Base-by-base conservation (phyloP, 192 early-diverging fungal genomes). In the Spinellus fusiger region DNA sequence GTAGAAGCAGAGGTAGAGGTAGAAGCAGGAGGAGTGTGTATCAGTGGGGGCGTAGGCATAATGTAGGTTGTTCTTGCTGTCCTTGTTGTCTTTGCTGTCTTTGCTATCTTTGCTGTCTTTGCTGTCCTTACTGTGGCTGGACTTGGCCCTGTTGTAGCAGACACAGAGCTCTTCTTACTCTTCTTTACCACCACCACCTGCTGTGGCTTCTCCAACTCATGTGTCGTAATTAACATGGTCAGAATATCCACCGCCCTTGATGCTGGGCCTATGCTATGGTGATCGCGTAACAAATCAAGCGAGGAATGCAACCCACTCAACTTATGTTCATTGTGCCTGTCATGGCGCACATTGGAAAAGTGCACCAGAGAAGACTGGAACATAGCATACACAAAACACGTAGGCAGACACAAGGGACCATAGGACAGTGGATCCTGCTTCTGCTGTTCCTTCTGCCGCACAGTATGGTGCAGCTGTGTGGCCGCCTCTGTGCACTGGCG, bases 401-500 rank as follows among this genome's bases (percentile, higher is more conserved):
- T 49, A n/a, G 59, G 59, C 28, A 66, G 37, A 37, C 55, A 66
- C 12, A 66, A 29, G 9, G 57, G 40, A 0, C 35, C 37, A 23
- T 44, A 63, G 1, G 52, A 53, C 4, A 54, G 51, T 26, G 61
- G 61, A 28, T 53, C 52, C 4, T 33, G 31, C 51, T 46, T 54
- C 4, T 52, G 49, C 3, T 22, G 23, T 51, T 50, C n/a, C 31
- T 29, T 46, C 29, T 65, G 58, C 31, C 34, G 23, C 15, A 63
- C 52, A 12, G 65, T 16, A 15, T 40, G 9, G 4, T 49, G 48
- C 29, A 71, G 55, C 20, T 51, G 54, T 1, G 50, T 46, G 15
- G 69, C 62, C 9, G 64, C 58, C n/a, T 66, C 50, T 2, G 33
- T 26, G 13, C 69, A 61, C 8, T 40, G 35, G n/a, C 32, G 35